Evolutionary conservation across 352 stramenopile species (phyloP).

Genomic region (Pseudoperonospora humuli): DNA sequence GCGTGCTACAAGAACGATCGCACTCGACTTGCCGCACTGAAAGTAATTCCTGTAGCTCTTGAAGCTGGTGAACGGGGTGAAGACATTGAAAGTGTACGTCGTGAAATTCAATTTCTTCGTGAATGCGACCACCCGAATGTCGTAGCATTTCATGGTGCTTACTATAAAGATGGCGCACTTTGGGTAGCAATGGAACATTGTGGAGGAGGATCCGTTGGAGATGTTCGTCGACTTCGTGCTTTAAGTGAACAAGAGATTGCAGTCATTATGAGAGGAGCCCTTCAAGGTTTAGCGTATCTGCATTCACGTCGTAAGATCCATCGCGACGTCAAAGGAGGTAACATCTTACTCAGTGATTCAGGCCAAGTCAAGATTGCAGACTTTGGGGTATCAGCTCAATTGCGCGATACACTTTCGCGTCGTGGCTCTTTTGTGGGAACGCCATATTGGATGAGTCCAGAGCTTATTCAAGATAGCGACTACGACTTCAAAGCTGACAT

Average conservation of each 20-base stretch:
- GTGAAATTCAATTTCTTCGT: slow-evolving; percentile 65
- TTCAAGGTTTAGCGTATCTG: slow-evolving; percentile 77
- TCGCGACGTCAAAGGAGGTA: slow-evolving; percentile 91
- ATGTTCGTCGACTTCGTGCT: slow-evolving; percentile 41
- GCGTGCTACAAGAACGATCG: slow-evolving; percentile 41
- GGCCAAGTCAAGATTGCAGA: slow-evolving; percentile 93
- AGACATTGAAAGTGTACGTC: slow-evolving; percentile 61
- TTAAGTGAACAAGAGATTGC: slow-evolving; percentile 68
- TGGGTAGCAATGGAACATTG: slow-evolving; percentile 90
- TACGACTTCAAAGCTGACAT: slow-evolving; percentile 92
- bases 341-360: slow-evolving; percentile 90
- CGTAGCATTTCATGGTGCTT: slow-evolving; percentile 65
- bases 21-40: slow-evolving; percentile 41
- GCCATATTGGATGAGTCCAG: slow-evolving; percentile 92
- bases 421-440: slow-evolving; percentile 87
- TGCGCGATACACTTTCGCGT: slow-evolving; percentile 47
- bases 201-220: slow-evolving; percentile 70
- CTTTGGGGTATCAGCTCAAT: too few species aligned
- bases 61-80: slow-evolving; percentile 54
- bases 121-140: slow-evolving; percentile 73
- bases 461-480: slow-evolving; percentile 93
- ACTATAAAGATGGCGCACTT: slow-evolving; percentile 78
- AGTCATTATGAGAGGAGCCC: slow-evolving; percentile 66
- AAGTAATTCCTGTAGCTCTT: slow-evolving; percentile 63
- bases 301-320: slow-evolving; percentile 86